Conservation (phyloP, 2,329 filamentous ascomycete species). For the Fusarium citri region DNA sequence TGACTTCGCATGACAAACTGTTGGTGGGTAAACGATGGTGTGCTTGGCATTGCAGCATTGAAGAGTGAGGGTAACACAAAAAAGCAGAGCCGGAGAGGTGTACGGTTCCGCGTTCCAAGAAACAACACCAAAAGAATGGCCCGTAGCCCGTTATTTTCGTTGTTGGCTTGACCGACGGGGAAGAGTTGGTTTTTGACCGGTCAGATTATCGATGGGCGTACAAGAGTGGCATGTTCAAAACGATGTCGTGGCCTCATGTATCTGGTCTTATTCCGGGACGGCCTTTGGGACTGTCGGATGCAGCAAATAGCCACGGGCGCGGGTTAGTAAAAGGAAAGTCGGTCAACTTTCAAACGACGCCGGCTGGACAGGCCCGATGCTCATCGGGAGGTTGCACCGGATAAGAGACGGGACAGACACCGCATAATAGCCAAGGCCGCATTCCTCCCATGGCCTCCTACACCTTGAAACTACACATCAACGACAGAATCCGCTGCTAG, state of each 20-base stretch:
- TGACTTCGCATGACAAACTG: conserved; percentile 7
- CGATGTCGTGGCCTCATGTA: conserved; percentile 24
- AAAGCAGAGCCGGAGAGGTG: conserved; percentile 17
- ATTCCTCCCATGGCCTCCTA: background rate
- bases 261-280: conserved; percentile 23
- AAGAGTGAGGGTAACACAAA: conserved; percentile 38
- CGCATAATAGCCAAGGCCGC: conserved; percentile 1
- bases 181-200: conserved; percentile 35
- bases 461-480: background rate
- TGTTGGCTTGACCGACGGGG: conserved; percentile 10
- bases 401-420: conserved; percentile 10
- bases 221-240: conserved; percentile 27
- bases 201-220: conserved; percentile 29
- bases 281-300: conserved; percentile 8
- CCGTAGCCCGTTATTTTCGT: conserved; percentile 2
- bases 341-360: conserved; percentile 18
- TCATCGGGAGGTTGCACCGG: conserved; percentile 34
- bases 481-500: background rate
- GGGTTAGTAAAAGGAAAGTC: conserved; percentile 23
- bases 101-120: conserved; percentile 21
- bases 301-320: conserved; percentile 17
- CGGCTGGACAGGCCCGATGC: conserved; percentile 18
- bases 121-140: conserved; percentile 1
- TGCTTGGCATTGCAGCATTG: conserved; percentile 21
- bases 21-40: conserved; percentile 8